phyloP scores from a whole-genome alignment of 176 grass and related monocot species.

The Ampelocalamus luodianensis region DNA sequence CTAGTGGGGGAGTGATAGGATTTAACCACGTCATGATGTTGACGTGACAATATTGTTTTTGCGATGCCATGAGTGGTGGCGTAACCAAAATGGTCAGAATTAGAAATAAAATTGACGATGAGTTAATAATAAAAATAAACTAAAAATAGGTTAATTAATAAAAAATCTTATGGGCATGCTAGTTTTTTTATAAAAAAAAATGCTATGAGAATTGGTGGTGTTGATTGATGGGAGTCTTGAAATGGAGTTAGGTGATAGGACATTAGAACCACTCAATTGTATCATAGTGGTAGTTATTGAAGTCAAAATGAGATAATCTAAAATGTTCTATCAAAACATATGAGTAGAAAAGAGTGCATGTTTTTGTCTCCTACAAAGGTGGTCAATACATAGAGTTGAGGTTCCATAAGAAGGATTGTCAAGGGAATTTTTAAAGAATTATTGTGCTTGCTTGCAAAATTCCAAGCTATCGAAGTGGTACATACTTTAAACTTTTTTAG shows the following conservation, averaged over 20 bases:
- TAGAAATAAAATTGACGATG: too few relatives aligned
- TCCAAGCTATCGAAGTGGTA: too few relatives aligned
- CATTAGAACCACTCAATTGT: not conserved
- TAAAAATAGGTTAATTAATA: too few relatives aligned
- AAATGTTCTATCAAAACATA: not conserved
- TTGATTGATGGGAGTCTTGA: conserved; percentile 24
- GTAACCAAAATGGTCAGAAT: too few relatives aligned
- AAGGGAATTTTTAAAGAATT: not conserved
- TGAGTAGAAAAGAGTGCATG: not conserved
- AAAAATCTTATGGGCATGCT: not conserved
- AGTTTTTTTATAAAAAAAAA: not conserved
- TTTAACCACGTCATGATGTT: too few relatives aligned
- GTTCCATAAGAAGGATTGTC: not conserved
- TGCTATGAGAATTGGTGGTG: not conserved
- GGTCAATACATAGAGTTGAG: not conserved
- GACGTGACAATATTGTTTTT: too few relatives aligned
- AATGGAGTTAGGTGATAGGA: not conserved
- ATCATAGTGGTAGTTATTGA: not conserved
- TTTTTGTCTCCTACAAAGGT: not conserved
- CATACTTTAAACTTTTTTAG: too few relatives aligned
- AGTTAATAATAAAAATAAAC: too few relatives aligned
- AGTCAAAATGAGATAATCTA: not conserved
- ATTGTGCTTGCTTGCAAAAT: too few relatives aligned
- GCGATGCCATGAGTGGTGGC: too few relatives aligned
- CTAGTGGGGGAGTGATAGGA: too few relatives aligned